A percentile compares a stretch with the other conserved stretches of the same genome.
phyloP scores from a whole-genome alignment of 139 green algal species.

The Coccomyxa sp. region DNA sequence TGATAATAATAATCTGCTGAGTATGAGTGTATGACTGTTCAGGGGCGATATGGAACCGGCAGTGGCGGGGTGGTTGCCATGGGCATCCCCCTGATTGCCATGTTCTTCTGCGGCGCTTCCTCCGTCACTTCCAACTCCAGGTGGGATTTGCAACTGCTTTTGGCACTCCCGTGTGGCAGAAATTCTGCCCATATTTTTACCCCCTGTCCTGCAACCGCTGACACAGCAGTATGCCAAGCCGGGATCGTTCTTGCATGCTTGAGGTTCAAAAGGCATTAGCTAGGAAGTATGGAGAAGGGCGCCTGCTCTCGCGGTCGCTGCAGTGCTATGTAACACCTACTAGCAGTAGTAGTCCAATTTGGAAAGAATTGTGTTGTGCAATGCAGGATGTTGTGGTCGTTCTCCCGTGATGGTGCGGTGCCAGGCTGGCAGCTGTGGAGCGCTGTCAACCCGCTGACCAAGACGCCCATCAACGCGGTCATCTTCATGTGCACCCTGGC shows the following conservation, averaged over 20 bases:
- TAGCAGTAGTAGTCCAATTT: no score
- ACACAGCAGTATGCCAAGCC: no score
- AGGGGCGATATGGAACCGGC: conserved; percentile 23
- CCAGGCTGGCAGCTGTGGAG: conserved; percentile 30
- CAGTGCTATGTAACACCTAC: no score
- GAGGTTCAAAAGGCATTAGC: no score
- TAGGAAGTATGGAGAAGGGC: no score
- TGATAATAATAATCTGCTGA: no score
- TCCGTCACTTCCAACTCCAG: conserved; percentile 41
- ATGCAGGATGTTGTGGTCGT: conserved; percentile 49
- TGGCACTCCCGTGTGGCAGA: background rate
- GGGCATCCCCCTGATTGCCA: conserved; percentile 28
- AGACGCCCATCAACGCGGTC: conserved; percentile 34
- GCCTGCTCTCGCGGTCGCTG: no score
- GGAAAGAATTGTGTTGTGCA: no score
- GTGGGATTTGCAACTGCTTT: background rate
- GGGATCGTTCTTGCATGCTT: no score
- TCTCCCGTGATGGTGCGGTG: conserved; percentile 45
- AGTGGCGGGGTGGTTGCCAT: conserved; percentile 23
- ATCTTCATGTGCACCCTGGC: conserved; percentile 30
- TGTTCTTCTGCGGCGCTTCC: conserved; percentile 36
- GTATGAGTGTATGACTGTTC: no score
- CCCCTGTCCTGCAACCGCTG: no score
- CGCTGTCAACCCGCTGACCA: conserved; percentile 10
- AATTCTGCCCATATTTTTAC: no score